phyloP scores from a whole-genome alignment of 371 early-diverging fungal genomes.

The Neoconidiobolus thromboides region DNA sequence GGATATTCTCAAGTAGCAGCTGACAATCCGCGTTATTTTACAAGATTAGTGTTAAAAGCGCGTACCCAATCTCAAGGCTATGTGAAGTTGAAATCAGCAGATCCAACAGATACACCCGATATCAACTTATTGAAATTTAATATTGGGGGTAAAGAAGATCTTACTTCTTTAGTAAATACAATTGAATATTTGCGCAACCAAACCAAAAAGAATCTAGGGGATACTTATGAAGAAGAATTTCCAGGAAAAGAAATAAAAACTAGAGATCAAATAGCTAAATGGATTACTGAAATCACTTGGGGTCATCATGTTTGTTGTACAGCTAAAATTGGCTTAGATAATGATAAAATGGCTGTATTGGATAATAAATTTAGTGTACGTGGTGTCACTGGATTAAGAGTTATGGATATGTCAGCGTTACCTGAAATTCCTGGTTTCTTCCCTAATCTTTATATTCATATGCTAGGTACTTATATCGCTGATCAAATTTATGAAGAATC shows the following conservation, averaged over 20 bases:
- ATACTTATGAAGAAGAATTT: not conserved
- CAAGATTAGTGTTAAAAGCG: not conserved
- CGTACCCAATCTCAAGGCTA: not conserved
- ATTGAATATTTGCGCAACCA: not conserved
- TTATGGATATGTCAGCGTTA: conserved; percentile 24
- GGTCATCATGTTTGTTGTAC: conserved; percentile 12
- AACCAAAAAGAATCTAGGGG: not conserved
- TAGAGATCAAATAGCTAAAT: not conserved
- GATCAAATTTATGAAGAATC: not conserved
- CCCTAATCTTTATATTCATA: conserved; percentile 10
- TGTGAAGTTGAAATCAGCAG: not conserved
- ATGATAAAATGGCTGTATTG: conserved; percentile 16
- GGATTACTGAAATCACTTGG: conserved; percentile 8
- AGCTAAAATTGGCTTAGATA: conserved; percentile 14
- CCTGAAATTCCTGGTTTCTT: conserved; percentile 13
- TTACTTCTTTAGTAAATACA: not conserved
- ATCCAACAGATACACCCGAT: conserved; percentile 3
- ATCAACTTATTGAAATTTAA: conserved; percentile 3
- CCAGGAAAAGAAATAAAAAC: not conserved
- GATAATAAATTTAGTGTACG: conserved; percentile 18
- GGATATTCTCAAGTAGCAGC: not conserved
- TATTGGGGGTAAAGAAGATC: not conserved
- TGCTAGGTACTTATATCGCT: conserved; percentile 12
- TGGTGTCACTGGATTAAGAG: conserved; percentile 17
- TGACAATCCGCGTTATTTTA: not conserved